phyloP scores from a whole-genome alignment of 352 stramenopile genomes.

The Pythium coloratum region DNA sequence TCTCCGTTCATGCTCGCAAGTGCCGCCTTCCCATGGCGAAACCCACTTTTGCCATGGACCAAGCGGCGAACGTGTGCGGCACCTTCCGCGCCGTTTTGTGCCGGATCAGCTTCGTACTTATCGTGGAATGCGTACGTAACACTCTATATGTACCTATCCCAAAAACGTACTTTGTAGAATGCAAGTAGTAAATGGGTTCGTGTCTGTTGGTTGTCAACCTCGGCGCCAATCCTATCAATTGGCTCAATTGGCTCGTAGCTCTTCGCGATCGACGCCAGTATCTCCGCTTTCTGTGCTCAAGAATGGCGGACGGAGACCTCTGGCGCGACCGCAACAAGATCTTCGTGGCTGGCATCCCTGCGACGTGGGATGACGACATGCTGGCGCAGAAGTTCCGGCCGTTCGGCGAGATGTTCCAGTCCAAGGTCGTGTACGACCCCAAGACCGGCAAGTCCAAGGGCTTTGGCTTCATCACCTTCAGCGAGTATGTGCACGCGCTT shows the following conservation, averaged over 20 bases:
- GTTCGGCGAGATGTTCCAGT: slow-evolving; percentile 86
- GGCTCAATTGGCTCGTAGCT: neutral
- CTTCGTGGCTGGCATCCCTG: slow-evolving; percentile 75
- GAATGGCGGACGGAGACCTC: slow-evolving; percentile 62
- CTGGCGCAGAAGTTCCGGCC: slow-evolving; percentile 71
- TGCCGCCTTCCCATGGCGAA: neutral
- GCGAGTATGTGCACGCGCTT: slow-evolving; percentile 75
- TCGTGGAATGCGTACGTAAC: neutral
- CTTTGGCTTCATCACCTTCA: slow-evolving; percentile 86
- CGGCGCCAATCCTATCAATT: neutral
- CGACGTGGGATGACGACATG: slow-evolving; percentile 60
- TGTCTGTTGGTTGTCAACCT: slow-evolving; percentile 12
- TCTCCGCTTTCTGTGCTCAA: neutral
- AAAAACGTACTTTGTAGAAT: slow-evolving; percentile 23
- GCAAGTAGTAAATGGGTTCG: slow-evolving; percentile 4
- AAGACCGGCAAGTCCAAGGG: slow-evolving; percentile 66
- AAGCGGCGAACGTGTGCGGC: neutral
- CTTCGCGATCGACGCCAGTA: neutral
- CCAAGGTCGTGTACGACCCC: slow-evolving; percentile 79
- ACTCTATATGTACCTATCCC: neutral
- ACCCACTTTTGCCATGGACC: neutral
- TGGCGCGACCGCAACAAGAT: slow-evolving; percentile 90
- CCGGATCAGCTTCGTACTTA: neutral
- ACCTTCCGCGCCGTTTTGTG: slow-evolving; percentile 16
- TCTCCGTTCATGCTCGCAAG: neutral